Conservation (phyloP, 306 rosid genomes). For the Castanea mollissima region DNA sequence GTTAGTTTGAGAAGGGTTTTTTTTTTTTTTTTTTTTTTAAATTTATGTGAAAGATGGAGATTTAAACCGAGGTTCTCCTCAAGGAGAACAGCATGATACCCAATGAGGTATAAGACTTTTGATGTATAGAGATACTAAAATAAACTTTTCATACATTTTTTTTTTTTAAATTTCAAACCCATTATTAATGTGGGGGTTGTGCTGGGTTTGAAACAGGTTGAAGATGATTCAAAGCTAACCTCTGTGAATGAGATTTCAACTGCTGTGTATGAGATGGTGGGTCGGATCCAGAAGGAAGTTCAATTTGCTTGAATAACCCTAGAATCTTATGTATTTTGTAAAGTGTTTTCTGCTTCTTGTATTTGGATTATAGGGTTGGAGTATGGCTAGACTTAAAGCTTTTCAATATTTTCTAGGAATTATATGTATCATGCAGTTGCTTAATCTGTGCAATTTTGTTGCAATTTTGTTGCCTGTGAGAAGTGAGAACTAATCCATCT, state of each 20-base stretch:
- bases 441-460: background rate
- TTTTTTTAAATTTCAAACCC: background rate
- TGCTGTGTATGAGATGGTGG: slow-evolving; percentile 41
- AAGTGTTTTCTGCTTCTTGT: background rate
- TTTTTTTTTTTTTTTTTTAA: no score
- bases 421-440: background rate
- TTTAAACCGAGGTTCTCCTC: no score
- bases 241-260: slow-evolving; percentile 47
- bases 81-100: no score
- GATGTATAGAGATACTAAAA: background rate
- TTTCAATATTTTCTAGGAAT: background rate
- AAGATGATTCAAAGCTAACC: slow-evolving; percentile 28
- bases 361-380: background rate
- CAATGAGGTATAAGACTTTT: no score
- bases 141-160: background rate
- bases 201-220: slow-evolving; percentile 34
- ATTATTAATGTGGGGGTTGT: background rate
- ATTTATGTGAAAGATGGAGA: no score
- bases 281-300: slow-evolving; percentile 35
- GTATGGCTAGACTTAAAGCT: background rate
- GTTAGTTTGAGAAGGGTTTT: background rate
- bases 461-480: background rate
- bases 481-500: background rate
- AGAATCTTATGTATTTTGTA: background rate
- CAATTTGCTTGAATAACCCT: slow-evolving; percentile 6